These are phyloP conservation scores for Collybiopsis confluens DNA, from an alignment of 768 basidiomycete species.

Conservation along the genomic window DNA sequence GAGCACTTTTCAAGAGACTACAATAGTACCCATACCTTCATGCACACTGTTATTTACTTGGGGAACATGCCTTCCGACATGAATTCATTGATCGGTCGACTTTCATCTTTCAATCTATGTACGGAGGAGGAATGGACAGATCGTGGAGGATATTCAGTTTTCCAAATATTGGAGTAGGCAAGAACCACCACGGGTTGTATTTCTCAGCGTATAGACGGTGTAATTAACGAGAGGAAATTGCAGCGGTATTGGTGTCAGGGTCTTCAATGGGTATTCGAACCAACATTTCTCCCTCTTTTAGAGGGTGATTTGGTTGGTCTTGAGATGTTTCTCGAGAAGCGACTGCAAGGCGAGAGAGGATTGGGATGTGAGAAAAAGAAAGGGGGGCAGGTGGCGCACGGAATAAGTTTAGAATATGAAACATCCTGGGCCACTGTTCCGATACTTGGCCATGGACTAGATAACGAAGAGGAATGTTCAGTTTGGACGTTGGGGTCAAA, in stretches of 20 bases:
- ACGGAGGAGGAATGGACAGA: too few species aligned
- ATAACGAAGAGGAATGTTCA: constrained; percentile 1
- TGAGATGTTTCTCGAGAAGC: constrained; percentile 37
- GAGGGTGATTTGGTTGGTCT: constrained; percentile 14
- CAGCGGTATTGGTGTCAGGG: constrained; percentile 33
- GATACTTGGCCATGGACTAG: constrained; percentile 74
- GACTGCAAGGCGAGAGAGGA: constrained; percentile 31
- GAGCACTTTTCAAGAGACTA: too few species aligned
- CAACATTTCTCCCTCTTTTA: constrained; percentile 50
- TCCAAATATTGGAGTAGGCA: too few species aligned
- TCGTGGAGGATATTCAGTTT: too few species aligned
- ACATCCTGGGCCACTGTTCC: constrained; percentile 82
- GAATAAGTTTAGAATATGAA: constrained; percentile 67
- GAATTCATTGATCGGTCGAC: too few species aligned
- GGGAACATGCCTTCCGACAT: too few species aligned
- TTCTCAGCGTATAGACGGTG: neutral
- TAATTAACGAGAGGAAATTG: constrained; percentile 13
- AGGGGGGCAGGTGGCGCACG: constrained; percentile 36
- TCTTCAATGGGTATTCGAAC: constrained; percentile 76
- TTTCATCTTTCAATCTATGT: too few species aligned
- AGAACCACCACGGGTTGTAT: too few species aligned
- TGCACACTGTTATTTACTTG: too few species aligned
- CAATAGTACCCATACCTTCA: too few species aligned
- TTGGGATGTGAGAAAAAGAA: neutral
- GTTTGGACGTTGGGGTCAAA: neutral